Evolutionary conservation across 2,329 filamentous ascomycete genomes (phyloP).

Genomic region (Penicillium sp.): DNA sequence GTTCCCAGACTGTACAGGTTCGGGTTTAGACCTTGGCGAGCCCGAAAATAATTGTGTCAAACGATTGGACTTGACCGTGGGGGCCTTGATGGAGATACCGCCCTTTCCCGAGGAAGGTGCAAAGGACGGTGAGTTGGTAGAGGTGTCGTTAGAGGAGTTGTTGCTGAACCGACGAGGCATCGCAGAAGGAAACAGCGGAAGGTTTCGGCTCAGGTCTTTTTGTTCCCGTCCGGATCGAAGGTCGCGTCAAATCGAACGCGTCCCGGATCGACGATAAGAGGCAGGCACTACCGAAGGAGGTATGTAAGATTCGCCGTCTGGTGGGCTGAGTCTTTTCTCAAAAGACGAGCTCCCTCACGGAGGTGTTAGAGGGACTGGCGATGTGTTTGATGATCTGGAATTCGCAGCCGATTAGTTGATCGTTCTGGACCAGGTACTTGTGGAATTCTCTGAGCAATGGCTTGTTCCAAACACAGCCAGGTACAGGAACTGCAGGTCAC

Average conservation of each 20-base stretch:
- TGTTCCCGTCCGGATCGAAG: constrained; percentile 11
- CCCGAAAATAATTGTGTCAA: constrained; percentile 79
- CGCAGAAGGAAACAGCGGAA: constrained; percentile 39
- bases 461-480: background rate
- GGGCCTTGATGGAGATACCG: constrained; percentile 47
- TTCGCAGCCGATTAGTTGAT: constrained; percentile 4
- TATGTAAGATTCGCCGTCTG: background rate
- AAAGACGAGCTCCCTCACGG: background rate
- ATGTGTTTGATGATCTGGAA: constrained; percentile 2
- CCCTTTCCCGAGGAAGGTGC: constrained; percentile 54
- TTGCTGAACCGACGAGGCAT: constrained; percentile 63
- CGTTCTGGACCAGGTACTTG: constrained; percentile 1
- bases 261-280: constrained; percentile 4
- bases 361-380: background rate
- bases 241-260: constrained; percentile 4
- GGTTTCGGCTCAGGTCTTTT: constrained; percentile 8
- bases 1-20: constrained; percentile 55
- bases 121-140: constrained; percentile 49
- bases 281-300: constrained; percentile 16
- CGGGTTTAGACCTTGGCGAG: constrained; percentile 70
- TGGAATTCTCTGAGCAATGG: background rate
- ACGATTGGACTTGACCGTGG: constrained; percentile 64
- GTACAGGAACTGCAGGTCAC: background rate
- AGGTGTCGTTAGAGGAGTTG: constrained; percentile 54
- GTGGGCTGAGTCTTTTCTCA: background rate